Base-by-base conservation (phyloP, 1,139 yeast species). In the Blastobotrys ciferrii region DNA sequence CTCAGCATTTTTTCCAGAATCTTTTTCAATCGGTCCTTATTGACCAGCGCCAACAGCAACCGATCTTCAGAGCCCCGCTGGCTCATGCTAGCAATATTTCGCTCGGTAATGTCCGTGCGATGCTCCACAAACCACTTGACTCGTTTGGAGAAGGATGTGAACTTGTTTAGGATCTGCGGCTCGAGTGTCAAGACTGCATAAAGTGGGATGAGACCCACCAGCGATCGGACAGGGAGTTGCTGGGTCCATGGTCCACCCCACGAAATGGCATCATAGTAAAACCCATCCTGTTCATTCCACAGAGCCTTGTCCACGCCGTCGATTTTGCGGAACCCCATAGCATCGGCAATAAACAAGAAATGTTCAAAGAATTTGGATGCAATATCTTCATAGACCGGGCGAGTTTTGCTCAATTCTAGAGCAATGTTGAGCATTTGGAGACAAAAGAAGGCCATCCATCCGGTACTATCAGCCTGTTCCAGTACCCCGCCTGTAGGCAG, bases 381-480 rank as follows among this genome's bases (percentile, higher is more conserved):
- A 68, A 89, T 87, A 65, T 89, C 94, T 69, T 91, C 97, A 68
- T 91, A 91, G 18, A 87, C 95, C 0, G 89, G 83, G 57, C 89
- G 82, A 45, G 85, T 81, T 65, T 87, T 88, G 31, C 97, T 87
- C 60, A 91, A 77, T 67, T 91, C 98, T 58, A 91, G 76, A 0
- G 98, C 94, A 64, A 91, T 91, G 65, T 89, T 91, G 67, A 91
- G 77, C 97, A 91, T 89, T 65, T 87, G 95, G 58, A 91, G 73
- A 35, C 87, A 81, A 70, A 84, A 91, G 71, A 92, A 91, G 0
- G 96, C 98, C 95, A 91, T 87, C 98, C 98, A 91, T 39, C 97
- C 97, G 5, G 98, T 91, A 25, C 96, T 87, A 67, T 91, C 98
- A 1, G 98, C 96, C 69, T 91, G 98, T 66, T 89, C 95, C 58